Percentiles rank a stretch among this genome's conserved stretches.
Evolutionary conservation across 1,139 yeast species (phyloP).

Genomic region (Pichia sp.): DNA sequence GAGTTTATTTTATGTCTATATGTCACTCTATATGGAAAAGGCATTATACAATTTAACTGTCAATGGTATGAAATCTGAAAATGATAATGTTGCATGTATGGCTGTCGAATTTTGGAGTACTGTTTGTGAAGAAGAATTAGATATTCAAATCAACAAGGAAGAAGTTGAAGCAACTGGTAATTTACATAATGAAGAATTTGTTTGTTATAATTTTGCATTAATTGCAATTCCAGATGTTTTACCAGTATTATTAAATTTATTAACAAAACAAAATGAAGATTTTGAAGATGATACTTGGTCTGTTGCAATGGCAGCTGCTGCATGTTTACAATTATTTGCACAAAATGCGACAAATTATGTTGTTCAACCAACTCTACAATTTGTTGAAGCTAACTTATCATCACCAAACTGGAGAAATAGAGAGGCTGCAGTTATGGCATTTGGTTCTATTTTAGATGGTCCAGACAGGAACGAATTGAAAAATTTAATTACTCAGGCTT

Average conservation of each 20-base stretch:
- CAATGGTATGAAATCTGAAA: slow-evolving; percentile 78
- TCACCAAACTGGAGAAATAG: slow-evolving; percentile 72
- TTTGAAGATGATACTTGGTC: slow-evolving; percentile 96
- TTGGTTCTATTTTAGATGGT: slow-evolving; percentile 93
- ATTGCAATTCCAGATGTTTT: slow-evolving; percentile 79
- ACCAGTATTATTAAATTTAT: slow-evolving; percentile 73
- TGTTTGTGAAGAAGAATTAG: slow-evolving; percentile 93
- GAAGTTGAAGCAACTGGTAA: slow-evolving; percentile 39
- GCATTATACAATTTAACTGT: slow-evolving; percentile 89
- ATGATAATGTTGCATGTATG: slow-evolving; percentile 92
- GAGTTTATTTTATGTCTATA: slow-evolving; percentile 79
- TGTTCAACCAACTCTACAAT: slow-evolving; percentile 74
- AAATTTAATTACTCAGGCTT: slow-evolving; percentile 68
- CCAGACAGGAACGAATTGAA: slow-evolving; percentile 74
- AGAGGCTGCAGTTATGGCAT: slow-evolving; percentile 98
- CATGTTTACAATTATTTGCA: slow-evolving; percentile 90
- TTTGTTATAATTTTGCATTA: slow-evolving; percentile 68
- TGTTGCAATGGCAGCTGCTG: slow-evolving; percentile 98
- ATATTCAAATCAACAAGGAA: slow-evolving; percentile 60
- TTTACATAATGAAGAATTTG: slow-evolving; percentile 32
- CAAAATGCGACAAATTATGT: slow-evolving; percentile 83
- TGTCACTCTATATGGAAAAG: slow-evolving; percentile 96
- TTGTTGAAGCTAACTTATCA: slow-evolving; percentile 69
- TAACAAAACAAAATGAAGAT: slow-evolving; percentile 87
- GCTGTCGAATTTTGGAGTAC: slow-evolving; percentile 99